A percentile compares a stretch with the other conserved stretches of the same genome.
phyloP scores from a whole-genome alignment of 371 early-diverging fungal genomes.

The Rhizopus stolonifer region DNA sequence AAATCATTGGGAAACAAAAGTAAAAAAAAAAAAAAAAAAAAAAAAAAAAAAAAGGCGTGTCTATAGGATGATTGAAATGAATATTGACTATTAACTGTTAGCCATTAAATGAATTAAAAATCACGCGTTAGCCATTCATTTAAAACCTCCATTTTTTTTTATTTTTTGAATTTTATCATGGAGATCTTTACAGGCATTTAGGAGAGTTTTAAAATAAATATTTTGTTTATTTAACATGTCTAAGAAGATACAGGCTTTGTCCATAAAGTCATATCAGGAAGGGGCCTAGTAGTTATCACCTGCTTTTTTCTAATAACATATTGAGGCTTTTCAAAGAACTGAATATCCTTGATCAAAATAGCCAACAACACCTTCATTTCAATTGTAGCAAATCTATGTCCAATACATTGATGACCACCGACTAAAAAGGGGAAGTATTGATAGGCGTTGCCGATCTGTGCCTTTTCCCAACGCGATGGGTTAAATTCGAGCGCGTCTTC shows the following conservation, averaged over 20 bases:
- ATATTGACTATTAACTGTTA: too few species aligned
- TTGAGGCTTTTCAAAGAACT: conserved; percentile 30
- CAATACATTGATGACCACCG: conserved; percentile 46
- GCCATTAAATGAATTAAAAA: too few species aligned
- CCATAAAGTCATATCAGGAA: conserved; percentile 28
- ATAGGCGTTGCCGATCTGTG: conserved; percentile 32
- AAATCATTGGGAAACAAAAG: too few species aligned
- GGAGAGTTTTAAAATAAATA: too few species aligned
- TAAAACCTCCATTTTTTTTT: too few species aligned
- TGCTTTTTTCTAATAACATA: conserved; percentile 21
- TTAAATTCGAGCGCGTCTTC: conserved; percentile 61
- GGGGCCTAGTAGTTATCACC: conserved; percentile 27
- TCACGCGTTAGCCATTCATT: too few species aligned
- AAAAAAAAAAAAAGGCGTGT: too few species aligned
- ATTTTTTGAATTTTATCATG: too few species aligned
- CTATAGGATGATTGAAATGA: too few species aligned
- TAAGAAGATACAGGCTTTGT: conserved; percentile 2
- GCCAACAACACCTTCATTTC: conserved; percentile 34
- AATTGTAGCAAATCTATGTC: conserved; percentile 32
- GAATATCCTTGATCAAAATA: conserved; percentile 26
- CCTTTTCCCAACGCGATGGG: conserved; percentile 61
- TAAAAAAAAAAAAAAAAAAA: too few species aligned
- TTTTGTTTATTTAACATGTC: too few species aligned
- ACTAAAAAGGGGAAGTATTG: conserved; percentile 63
- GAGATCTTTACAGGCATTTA: too few species aligned